Percentiles rank a stretch among this genome's conserved stretches.
phyloP scores from a whole-genome alignment of 225 moss, liverwort and hornwort genomes.

The Marchantia polymorpha region DNA sequence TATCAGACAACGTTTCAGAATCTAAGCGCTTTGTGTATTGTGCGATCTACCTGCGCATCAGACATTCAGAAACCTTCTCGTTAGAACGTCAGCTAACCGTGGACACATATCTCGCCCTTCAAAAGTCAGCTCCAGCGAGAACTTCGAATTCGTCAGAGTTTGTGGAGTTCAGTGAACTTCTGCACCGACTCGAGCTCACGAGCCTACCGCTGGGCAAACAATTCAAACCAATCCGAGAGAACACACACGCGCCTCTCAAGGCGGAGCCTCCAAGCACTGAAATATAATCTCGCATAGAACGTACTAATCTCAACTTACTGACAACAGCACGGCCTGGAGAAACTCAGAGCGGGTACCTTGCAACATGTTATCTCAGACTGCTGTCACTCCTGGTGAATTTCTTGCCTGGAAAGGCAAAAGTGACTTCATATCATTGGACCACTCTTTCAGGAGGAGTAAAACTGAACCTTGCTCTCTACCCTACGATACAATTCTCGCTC shows the following conservation, averaged over 20 bases:
- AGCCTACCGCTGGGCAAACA: not conserved
- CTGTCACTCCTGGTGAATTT: conserved; percentile 45
- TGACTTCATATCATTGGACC: conserved; percentile 31
- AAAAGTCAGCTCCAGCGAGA: not conserved
- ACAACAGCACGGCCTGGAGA: conserved; percentile 2
- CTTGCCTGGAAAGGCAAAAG: conserved; percentile 39
- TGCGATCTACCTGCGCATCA: conserved; percentile 23
- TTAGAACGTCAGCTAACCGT: conserved; percentile 11
- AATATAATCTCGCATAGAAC: not conserved
- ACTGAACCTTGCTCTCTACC: not conserved
- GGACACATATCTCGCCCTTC: not conserved
- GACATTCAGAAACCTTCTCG: not conserved
- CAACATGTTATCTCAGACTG: conserved; percentile 36
- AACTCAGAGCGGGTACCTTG: conserved; percentile 27
- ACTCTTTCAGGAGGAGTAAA: not conserved
- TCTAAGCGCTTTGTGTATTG: conserved; percentile 2
- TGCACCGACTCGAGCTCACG: not conserved
- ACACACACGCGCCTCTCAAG: not conserved
- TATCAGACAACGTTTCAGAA: conserved; percentile 7
- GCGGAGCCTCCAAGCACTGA: not conserved
- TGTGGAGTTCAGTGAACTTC: not conserved
- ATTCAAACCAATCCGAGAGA: not conserved
- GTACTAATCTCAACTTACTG: conserved; percentile 4
- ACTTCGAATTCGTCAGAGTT: too few species aligned
- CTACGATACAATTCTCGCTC: not conserved